phyloP scores from a whole-genome alignment of 768 basidiomycete genomes.

The Rhizopogon vesiculosus region DNA sequence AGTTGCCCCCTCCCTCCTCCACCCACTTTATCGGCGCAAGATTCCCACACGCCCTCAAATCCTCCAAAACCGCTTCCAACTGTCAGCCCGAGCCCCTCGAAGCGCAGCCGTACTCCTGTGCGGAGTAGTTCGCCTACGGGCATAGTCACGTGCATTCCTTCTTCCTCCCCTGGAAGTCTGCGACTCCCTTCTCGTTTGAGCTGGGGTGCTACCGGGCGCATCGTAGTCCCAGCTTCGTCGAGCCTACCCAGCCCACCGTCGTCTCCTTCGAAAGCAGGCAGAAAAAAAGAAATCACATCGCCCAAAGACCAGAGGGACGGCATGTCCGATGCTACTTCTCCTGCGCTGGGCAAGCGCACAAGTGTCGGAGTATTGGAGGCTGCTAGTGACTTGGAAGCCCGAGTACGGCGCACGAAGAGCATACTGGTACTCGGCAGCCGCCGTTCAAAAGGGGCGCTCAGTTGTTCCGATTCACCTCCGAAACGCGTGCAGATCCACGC shows the following conservation, averaged over 20 bases:
- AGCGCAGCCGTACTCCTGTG: slow-evolving; percentile 20
- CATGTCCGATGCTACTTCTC: neutral
- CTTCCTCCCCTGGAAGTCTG: slow-evolving; percentile 24
- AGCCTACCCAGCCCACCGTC: slow-evolving; percentile 25
- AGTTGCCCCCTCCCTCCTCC: slow-evolving; percentile 25
- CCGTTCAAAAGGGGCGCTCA: slow-evolving; percentile 17
- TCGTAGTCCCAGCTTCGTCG: slow-evolving; percentile 4
- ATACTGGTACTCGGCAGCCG: slow-evolving; percentile 23
- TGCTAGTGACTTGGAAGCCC: slow-evolving; percentile 9
- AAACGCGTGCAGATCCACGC: slow-evolving; percentile 26
- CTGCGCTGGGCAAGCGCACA: slow-evolving; percentile 8
- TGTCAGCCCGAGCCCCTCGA: slow-evolving; percentile 12
- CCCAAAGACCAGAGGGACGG: slow-evolving; percentile 3
- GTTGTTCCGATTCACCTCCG: slow-evolving; percentile 2
- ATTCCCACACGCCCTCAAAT: neutral
- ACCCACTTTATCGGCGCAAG: slow-evolving; percentile 4
- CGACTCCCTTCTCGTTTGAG: slow-evolving; percentile 27
- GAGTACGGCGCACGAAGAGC: slow-evolving; percentile 20
- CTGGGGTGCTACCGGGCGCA: slow-evolving; percentile 21
- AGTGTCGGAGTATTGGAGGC: slow-evolving; percentile 28
- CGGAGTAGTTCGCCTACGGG: neutral
- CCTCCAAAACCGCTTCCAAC: neutral
- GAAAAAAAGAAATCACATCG: slow-evolving; percentile 4
- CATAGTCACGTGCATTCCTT: neutral
- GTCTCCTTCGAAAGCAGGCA: slow-evolving; percentile 18